A percentile compares a stretch with the other conserved stretches of the same genome.
Conservation (phyloP, 345 rosid genomes). For the Cardamine resedifolia region DNA sequence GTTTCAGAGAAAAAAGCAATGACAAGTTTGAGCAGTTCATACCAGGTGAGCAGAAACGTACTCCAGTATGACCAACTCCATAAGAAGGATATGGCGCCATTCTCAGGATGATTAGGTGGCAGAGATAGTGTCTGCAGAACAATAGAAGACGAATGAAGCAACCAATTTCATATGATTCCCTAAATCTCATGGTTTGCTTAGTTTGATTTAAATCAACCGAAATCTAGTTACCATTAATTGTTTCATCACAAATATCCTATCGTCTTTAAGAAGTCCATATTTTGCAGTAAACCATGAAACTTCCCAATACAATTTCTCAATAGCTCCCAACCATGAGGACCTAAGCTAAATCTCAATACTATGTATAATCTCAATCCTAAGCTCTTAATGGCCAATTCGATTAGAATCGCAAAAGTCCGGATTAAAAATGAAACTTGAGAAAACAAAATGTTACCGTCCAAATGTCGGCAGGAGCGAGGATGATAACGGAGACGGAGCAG, state of each 20-base stretch:
- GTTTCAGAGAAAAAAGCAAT: neutral
- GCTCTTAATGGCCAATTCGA: neutral
- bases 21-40: slow-evolving; percentile 26
- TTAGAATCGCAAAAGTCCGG: neutral
- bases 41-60: slow-evolving; percentile 98
- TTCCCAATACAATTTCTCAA: neutral
- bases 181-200: neutral
- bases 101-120: slow-evolving; percentile 48
- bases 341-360: neutral
- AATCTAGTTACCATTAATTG: neutral
- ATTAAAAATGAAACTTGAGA: neutral
- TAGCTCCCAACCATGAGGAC: neutral
- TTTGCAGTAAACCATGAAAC: neutral
- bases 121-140: slow-evolving; percentile 51
- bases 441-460: slow-evolving; percentile 59
- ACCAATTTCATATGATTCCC: neutral
- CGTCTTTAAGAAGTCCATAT: neutral
- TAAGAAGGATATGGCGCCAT: slow-evolving; percentile 71
- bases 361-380: neutral
- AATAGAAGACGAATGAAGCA: neutral
- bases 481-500: slow-evolving; percentile 93
- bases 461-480: slow-evolving; percentile 97
- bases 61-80: slow-evolving; percentile 99
- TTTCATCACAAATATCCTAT: neutral
- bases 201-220: neutral